Base-by-base conservation (phyloP, 148 eudicot species). In the Fallopia convolvulus region DNA sequence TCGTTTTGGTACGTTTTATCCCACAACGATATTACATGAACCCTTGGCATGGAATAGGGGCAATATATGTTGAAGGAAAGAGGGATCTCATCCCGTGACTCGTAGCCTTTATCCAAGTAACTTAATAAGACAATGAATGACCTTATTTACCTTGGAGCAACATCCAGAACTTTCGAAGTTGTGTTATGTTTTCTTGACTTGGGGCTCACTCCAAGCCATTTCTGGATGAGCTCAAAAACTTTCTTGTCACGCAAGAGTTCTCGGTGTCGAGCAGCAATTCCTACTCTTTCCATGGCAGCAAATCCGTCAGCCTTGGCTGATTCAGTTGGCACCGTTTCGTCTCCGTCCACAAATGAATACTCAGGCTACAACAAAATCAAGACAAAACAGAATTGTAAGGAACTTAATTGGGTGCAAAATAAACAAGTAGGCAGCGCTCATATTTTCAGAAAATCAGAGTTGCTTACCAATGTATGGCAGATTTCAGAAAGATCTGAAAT, bases 271-370 rank as follows among this genome's bases (percentile, higher is more conserved):
- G 81, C 92, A n/a, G 82, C 72, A 53, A 94, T 77, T 74, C 87
- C 92, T 8, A 87, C 93, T 81, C 99, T 84, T 72, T 89, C 96
- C 3, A 75, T 83, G 18, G 97, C 96, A 66, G 78, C 82, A 66
- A 90, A 92, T 46, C 89, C 91, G 72, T 94, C 99, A 0, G 93
- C 99, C 99, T 80, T 82, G 40, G 96, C 94, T 56, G 99, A 92
- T 83, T 94, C 96, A 11, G 86, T 72, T 10, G 97, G 96, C 36
- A 94, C 97, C n/a, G 97, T 87, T 82, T 87, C 97, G 86, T 94
- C 99, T 71, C 99, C 99, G 79, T 94, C 93, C 42, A 92, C 97
- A 58, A 70, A 88, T 0, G 99, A 82, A 80, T 94, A 92, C 77
- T 83, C 76, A 8, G 97, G 97, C 97, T 94, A 89, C 70, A 83